Evolutionary conservation across 2,329 filamentous ascomycete species (phyloP), one percentile per base, ranked within the genome.

Genomic region (Thelonectria rubi): DNA sequence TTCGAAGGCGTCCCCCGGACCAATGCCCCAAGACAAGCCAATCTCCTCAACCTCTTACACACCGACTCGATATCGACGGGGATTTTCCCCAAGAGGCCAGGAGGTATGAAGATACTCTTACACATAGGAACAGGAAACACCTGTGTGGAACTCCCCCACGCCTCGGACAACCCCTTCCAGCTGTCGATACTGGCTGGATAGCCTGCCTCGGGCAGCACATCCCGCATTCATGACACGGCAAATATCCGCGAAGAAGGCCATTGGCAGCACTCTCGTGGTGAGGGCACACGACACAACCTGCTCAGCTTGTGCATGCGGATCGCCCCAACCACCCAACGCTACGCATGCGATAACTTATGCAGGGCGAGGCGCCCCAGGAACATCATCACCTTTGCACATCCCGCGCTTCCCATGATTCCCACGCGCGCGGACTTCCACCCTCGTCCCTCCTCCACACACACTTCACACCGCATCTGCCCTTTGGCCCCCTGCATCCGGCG

Each of bases 401-500:
- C 57, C 57, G 49, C 51, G 57, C 48, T 59, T 43, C 50, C 43
- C 17, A 30, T 37, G 34, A 37, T 37, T 21, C 53, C 20, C 51
- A 55, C 46, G 48, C 51, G 14, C 43, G 49, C 58, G 53, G 58
- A 53, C 42, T 61, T 61, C 58, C 58, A 55, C 58, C 12, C 40
- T 60, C 58, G 42, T 40, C 15, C 51, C 40, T 47, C 63, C 66
- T 68, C 67, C 68, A 66, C 68, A 70, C 66, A 65, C 68, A 71
- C 68, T 68, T 71, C 66, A 65, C 68, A 71, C 68, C 68, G 67
- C 66, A 68, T 65, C 68, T 58, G 58, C 57, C 60, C 56, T 61
- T 52, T 30, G 45, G 32, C 18, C 55, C 59, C 59, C 59, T 62
- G 59, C 45, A 51, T 54, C 37, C 54, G 50, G 40, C 52, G 58